phyloP scores from a whole-genome alignment of 345 rosid genomes.

The Brassica rapa region DNA sequence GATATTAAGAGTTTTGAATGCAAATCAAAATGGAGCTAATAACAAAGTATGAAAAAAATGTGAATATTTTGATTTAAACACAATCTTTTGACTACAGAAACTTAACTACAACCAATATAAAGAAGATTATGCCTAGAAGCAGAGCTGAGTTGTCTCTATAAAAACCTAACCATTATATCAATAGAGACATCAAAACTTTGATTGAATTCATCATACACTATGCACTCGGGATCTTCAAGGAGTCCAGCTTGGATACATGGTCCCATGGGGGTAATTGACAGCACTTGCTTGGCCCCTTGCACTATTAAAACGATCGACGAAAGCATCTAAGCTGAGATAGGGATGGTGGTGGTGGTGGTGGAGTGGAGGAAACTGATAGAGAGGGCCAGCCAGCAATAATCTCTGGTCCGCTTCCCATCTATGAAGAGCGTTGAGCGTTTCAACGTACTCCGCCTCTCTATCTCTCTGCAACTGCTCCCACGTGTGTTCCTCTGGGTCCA shows the following conservation, averaged over 20 bases:
- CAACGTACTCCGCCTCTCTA: background rate
- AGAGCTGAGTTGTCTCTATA: background rate
- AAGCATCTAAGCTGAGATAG: background rate
- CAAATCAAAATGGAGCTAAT: background rate
- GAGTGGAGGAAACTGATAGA: background rate
- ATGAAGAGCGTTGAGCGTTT: background rate
- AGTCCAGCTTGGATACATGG: background rate
- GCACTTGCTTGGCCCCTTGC: background rate
- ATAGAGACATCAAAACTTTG: background rate
- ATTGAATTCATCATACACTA: background rate
- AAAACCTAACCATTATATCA: background rate
- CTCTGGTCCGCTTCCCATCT: background rate
- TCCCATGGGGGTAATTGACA: background rate
- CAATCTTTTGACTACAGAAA: background rate
- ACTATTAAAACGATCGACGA: background rate
- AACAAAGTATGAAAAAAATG: slow-evolving; percentile 5
- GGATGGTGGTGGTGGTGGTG: background rate
- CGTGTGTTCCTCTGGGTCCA: slow-evolving; percentile 47
- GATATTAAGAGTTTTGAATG: slow-evolving; percentile 13
- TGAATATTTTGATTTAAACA: slow-evolving; percentile 6
- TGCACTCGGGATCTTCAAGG: background rate
- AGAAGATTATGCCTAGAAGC: background rate
- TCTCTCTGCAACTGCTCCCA: slow-evolving; percentile 38
- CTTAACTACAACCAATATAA: background rate
- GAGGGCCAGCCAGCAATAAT: background rate